A percentile compares a stretch with the other conserved stretches of the same genome.
phyloP scores from a whole-genome alignment of 2,329 filamentous ascomycete genomes.

The Stagonosporopsis chrysanthemi region DNA sequence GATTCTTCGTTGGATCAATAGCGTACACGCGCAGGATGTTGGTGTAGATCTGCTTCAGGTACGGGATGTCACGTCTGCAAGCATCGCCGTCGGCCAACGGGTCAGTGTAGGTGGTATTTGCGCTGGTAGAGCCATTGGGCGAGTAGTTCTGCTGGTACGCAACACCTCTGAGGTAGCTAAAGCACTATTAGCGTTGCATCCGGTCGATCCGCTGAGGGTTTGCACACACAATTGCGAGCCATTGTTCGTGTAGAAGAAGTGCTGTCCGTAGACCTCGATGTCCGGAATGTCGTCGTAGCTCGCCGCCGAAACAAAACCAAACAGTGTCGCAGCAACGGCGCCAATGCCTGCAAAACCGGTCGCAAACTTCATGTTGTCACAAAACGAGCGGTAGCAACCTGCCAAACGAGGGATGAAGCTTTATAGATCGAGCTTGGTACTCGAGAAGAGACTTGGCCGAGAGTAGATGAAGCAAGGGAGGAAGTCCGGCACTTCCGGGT shows the following conservation, averaged over 20 bases:
- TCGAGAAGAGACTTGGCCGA: constrained; percentile 15
- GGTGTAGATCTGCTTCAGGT: constrained; percentile 78
- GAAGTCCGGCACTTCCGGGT: constrained; percentile 12
- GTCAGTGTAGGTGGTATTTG: constrained; percentile 71
- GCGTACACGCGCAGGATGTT: constrained; percentile 96
- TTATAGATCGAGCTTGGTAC: constrained; percentile 17
- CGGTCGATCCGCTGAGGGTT: not conserved
- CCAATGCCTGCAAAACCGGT: constrained; percentile 5
- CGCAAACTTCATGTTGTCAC: constrained; percentile 18
- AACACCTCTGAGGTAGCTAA: constrained; percentile 84
- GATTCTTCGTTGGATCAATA: constrained; percentile 77
- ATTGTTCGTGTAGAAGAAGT: constrained; percentile 90
- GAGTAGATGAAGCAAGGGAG: constrained; percentile 14
- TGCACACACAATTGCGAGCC: constrained; percentile 68
- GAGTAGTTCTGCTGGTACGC: constrained; percentile 78
- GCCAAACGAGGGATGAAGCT: constrained; percentile 20
- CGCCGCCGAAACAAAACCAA: constrained; percentile 28
- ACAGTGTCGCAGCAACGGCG: constrained; percentile 24
- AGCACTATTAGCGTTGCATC: constrained; percentile 1
- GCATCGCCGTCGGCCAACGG: constrained; percentile 75
- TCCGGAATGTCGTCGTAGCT: constrained; percentile 45
- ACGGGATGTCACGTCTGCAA: constrained; percentile 87
- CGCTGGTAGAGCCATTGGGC: constrained; percentile 33
- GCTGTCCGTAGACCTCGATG: constrained; percentile 66
- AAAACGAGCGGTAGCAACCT: constrained; percentile 12